Evolutionary conservation across 352 stramenopile genomes (phyloP), one percentile per base, ranked within the genome.

Genomic region (Pythium monospermum): DNA sequence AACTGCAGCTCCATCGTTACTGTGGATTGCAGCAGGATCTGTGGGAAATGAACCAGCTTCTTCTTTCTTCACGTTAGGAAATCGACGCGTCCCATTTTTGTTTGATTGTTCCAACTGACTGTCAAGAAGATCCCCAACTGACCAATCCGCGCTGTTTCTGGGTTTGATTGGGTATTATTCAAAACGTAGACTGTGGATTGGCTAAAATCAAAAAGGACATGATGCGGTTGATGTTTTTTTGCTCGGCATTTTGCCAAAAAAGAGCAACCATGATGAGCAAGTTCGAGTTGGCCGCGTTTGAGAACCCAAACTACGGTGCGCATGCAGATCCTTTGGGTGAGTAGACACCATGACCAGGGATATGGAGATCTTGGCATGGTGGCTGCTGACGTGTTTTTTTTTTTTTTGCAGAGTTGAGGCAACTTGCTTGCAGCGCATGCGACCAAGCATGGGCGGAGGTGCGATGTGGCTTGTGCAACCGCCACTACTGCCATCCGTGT

Each of bases 401-500:
- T 8, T 35, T 49, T 19, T 49, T 33, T 12, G 2, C 32, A 87
- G 75, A 76, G 41, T 60, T 89, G n/a, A 65, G 70, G 49, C 59
- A 68, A n/a, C 57, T 53, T 4, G 55, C 52, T 18, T 87, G 78
- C 38, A 45, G 65, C 25, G 49, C 61, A 53, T 87, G 76, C 53
- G 38, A 18, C 19, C 42, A 55, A 3, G 57, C 59, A 19, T 66
- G 71, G 25, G 78, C 76, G 11, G 59, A 69, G 18, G 62, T 76
- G 36, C 57, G 69, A 31, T 88, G 77, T 51, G 28, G 57, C 32
- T 57, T 56, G 46, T 88, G 77, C 49, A 42, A 55, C 27, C 60
- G 73, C 22, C 63, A 64, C 25, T 82, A 73, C 39, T 90, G 78
- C 39, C 39, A 21, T 1, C 30, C 39, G 12, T 90, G 78, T 38